These are phyloP conservation scores for Metarhizium anisopliae DNA, from an alignment of 2,329 filamentous ascomycete genomes.

Conservation along the genomic window DNA sequence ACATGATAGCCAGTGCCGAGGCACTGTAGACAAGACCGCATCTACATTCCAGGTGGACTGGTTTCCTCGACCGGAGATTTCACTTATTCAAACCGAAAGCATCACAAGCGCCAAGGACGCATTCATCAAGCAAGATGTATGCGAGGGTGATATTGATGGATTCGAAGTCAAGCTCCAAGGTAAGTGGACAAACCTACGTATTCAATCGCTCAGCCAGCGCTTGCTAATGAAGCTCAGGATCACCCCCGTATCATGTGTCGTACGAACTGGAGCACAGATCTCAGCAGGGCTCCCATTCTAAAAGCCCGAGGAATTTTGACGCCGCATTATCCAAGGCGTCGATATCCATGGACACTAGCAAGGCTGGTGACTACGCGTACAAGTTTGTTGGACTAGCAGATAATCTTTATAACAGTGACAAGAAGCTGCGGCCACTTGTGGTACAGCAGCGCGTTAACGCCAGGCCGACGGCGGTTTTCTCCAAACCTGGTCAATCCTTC, in stretches of 20 bases:
- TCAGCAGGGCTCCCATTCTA: conserved; percentile 52
- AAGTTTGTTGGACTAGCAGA: conserved; percentile 77
- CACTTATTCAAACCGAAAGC: conserved; percentile 55
- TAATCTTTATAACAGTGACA: conserved; percentile 71
- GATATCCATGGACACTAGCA: conserved; percentile 76
- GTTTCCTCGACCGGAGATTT: conserved; percentile 71
- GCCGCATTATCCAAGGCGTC: conserved; percentile 68
- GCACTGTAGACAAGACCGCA: conserved; percentile 64
- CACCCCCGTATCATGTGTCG: conserved; percentile 72
- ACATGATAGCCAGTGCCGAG: conserved; percentile 71
- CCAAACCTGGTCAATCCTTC: conserved; percentile 83
- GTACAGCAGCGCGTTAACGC: conserved; percentile 79
- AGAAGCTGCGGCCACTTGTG: conserved; percentile 55
- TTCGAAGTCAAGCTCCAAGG: conserved; percentile 75
- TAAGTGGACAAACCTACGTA: conserved; percentile 26
- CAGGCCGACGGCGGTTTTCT: conserved; percentile 73
- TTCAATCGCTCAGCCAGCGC: background rate
- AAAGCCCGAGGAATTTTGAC: conserved; percentile 64
- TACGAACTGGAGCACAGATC: conserved; percentile 73
- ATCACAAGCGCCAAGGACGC: conserved; percentile 41
- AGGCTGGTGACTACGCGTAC: conserved; percentile 78
- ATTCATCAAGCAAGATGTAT: conserved; percentile 72
- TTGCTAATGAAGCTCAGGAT: conserved; percentile 40
- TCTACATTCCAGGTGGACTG: conserved; percentile 73
- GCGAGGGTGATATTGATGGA: conserved; percentile 87